Conservation (phyloP, 1,284 basidiomycete genomes). For the Heterobasidion parviporum region DNA sequence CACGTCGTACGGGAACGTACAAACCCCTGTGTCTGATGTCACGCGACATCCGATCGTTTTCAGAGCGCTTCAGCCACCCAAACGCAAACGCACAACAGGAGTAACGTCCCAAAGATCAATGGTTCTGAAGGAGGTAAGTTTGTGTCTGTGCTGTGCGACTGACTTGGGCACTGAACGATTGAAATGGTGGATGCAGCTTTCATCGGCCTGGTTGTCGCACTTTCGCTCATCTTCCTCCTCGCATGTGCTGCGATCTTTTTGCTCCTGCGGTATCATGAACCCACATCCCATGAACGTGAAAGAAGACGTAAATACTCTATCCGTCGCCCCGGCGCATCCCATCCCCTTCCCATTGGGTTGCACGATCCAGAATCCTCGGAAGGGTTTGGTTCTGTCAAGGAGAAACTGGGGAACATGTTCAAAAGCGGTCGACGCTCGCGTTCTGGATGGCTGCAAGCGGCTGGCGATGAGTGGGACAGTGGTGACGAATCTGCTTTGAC, state of each 20-base stretch:
- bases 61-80: not conserved
- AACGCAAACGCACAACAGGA: not conserved
- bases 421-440: constrained; percentile 7
- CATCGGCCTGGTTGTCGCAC: constrained; percentile 24
- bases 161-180: not conserved
- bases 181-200: constrained; percentile 12
- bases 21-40: not conserved
- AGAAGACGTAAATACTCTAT: constrained; percentile 10
- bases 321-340: constrained; percentile 5
- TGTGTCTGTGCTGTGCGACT: not conserved
- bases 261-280: constrained; percentile 24
- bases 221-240: constrained; percentile 22
- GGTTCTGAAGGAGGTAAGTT: constrained; percentile 12
- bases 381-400: constrained; percentile 5
- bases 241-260: constrained; percentile 26
- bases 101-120: constrained; percentile 6
- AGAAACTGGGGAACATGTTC: constrained; percentile 13
- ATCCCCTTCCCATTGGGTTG: constrained; percentile 13
- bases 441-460: constrained; percentile 11
- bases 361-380: constrained; percentile 1
- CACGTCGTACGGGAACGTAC: not conserved
- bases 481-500: constrained; percentile 8
- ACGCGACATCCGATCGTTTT: not conserved
- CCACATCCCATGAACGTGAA: constrained; percentile 20
- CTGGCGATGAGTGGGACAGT: constrained; percentile 11